Base-by-base conservation (phyloP, 2,329 filamentous ascomycete genomes). In the Aureobasidium zeae region DNA sequence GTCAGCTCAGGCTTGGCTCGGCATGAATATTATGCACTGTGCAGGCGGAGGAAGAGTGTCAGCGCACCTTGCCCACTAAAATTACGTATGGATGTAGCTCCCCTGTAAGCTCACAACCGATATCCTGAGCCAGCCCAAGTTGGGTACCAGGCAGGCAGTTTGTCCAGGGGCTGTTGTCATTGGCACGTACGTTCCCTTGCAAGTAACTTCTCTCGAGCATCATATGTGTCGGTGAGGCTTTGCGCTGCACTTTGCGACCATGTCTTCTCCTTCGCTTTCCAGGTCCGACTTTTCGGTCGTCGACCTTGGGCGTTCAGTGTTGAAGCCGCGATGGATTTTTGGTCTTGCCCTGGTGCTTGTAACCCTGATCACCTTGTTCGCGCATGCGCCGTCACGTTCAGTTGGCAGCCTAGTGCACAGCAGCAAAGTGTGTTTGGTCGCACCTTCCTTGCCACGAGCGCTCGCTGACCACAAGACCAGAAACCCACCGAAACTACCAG, bases 261-360 rank as follows among this genome's bases (percentile, higher is more conserved):
- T 43, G 39, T 6, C 21, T 21, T 13, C 34, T 8, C 15, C 30
- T 3, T 25, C 28, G 4, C 20, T 42, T 28, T 32, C 28, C 3
- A 32, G 38, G 16, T 25, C 38, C 15, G 38, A 42, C 29, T 21
- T 42, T 20, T 42, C 38, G 15, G 30, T 13, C 28, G 32, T 15
- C 19, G 39, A 43, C 5, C 24, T 33, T 32, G 39, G 39, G 15
- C 39, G 29, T 22, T 43, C 29, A 12, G 28, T 42, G 11, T 11
- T 42, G 15, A 43, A 28, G 9, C 39, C 39, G 22, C 25, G 39
- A 30, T 43, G 39, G 39, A 43, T 43, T 5, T 26, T 43, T 28
- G 39, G 39, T 20, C 26, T 34, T 28, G 29, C 22, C 22, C 16
- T 43, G 11, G 30, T 43, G 6, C 21, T 43, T 24, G 39, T 43